Conservation (phyloP, 306 rosid species). For the Inga oerstediana region DNA sequence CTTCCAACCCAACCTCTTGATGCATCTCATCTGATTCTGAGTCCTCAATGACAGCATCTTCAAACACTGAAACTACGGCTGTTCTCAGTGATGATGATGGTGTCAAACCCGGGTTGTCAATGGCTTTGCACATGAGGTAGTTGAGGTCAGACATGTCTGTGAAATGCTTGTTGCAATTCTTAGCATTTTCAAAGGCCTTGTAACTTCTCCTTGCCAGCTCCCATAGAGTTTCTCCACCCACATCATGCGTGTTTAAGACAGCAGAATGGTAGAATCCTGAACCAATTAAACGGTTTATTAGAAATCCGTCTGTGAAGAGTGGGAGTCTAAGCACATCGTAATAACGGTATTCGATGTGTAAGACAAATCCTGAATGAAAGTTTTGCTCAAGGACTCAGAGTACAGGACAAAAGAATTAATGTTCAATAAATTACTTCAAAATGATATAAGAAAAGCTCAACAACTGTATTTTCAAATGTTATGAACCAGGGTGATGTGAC, state of each 20-base stretch:
- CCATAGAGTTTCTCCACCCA: constrained; percentile 69
- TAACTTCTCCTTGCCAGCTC: constrained; percentile 75
- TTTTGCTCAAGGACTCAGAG: neutral
- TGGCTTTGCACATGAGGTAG: constrained; percentile 90
- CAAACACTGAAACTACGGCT: constrained; percentile 78
- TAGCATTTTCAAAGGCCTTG: constrained; percentile 55
- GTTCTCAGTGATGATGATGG: constrained; percentile 78
- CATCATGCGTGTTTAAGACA: constrained; percentile 78
- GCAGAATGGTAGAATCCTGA: constrained; percentile 97
- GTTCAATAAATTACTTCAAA: neutral
- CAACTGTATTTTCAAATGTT: neutral
- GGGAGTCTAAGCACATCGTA: neutral
- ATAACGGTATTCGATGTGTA: neutral
- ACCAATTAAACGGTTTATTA: constrained; percentile 17
- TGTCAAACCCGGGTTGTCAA: constrained; percentile 83
- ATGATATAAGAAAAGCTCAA: neutral
- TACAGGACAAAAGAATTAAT: neutral
- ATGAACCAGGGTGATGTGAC: neutral
- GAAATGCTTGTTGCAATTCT: constrained; percentile 81
- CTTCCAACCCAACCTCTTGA: constrained; percentile 65
- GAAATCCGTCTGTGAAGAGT: neutral
- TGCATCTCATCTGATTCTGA: constrained; percentile 38
- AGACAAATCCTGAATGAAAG: neutral
- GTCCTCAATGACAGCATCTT: constrained; percentile 61
- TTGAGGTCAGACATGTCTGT: constrained; percentile 92